Evolutionary conservation across 163 green algal species (phyloP), one percentile per base, ranked within the genome.

Genomic region (Scenedesmus sp.): DNA sequence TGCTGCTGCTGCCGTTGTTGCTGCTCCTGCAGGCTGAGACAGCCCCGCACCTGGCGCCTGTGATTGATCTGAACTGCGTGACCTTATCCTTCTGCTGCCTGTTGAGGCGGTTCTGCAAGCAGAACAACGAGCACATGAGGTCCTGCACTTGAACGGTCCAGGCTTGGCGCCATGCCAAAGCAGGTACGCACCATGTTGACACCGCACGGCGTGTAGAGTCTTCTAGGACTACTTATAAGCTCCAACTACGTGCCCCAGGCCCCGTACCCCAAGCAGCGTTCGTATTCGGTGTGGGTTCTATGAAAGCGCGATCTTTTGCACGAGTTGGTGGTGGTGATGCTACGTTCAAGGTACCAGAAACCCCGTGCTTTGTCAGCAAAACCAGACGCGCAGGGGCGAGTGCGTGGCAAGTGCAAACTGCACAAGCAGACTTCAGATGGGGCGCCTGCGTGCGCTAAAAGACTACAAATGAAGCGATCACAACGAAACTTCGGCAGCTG

Each of bases 11-110:
- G 67, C 23, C 46, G 84, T 34, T 76, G 3, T 46, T 64, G n/a
- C 64, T 82, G 23, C 67, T 23, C 52, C 16, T n/a, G 70, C 56
- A 60, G 2, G 8, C 4, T 57, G 64, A 62, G 54, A 34, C 8
- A 74, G 77, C 12, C 23, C 20, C 64, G 2, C 55, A 87, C 90
- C 92, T 96, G 23, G 94, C 94, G 34, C 94, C 94, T 4, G 95
- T 97, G 76, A 97, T 95, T 34, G 77, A 76, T 54, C 91, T 84
- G 57, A 97, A 97, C 76, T 97, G 94, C 2, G 91, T 76, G 26
- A 96, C 92, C 84, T 94, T 95, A 18, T 97, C 95, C 70, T 94
- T 94, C 88, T 97, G 93, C 70, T 85, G 67, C 77, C 93, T 94
- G 52, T 92, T 96, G 18, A 96, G 90, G 7, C 93, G 91, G 23